A percentile compares a stretch with the other conserved stretches of the same genome.
phyloP scores from a whole-genome alignment of 2,329 filamentous ascomycete species.

The Ascochyta rabiei region DNA sequence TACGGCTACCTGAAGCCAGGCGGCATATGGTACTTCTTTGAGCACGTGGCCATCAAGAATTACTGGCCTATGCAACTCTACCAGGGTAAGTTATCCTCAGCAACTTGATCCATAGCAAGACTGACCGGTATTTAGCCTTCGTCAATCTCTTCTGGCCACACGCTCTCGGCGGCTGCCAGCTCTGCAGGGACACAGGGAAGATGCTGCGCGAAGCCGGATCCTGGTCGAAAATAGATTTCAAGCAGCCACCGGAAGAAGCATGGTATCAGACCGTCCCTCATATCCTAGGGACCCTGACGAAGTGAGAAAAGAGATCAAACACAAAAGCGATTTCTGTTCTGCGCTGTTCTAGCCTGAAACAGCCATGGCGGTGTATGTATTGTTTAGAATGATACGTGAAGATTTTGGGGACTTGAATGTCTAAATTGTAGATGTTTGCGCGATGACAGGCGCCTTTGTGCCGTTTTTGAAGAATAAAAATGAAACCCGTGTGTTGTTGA shows the following conservation, averaged over 20 bases:
- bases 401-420: too few species aligned
- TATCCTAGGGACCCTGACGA: conserved; percentile 21
- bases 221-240: conserved; percentile 23
- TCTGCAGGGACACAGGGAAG: conserved; percentile 23
- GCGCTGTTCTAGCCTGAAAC: too few species aligned
- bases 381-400: too few species aligned
- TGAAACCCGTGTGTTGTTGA: too few species aligned
- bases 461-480: too few species aligned
- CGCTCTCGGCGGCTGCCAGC: conserved; percentile 21
- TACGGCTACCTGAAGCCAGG: conserved; percentile 23
- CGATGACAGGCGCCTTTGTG: too few species aligned
- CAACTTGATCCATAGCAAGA: background rate
- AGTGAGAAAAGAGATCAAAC: conserved; percentile 1
- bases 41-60: conserved; percentile 19
- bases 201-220: conserved; percentile 19
- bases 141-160: conserved; percentile 27
- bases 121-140: background rate
- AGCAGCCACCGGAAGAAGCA: conserved; percentile 19
- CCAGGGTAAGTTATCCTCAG: conserved; percentile 17
- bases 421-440: too few species aligned
- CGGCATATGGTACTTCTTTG: conserved; percentile 26
- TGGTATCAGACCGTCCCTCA: conserved; percentile 23
- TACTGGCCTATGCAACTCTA: conserved; percentile 22
- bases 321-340: background rate
- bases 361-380: too few species aligned